A percentile compares a stretch with the other conserved stretches of the same genome.
These are phyloP conservation scores for Ambrosia hybrid DNA, from an alignment of 140 eudicot genomes.

Conservation along the genomic window DNA sequence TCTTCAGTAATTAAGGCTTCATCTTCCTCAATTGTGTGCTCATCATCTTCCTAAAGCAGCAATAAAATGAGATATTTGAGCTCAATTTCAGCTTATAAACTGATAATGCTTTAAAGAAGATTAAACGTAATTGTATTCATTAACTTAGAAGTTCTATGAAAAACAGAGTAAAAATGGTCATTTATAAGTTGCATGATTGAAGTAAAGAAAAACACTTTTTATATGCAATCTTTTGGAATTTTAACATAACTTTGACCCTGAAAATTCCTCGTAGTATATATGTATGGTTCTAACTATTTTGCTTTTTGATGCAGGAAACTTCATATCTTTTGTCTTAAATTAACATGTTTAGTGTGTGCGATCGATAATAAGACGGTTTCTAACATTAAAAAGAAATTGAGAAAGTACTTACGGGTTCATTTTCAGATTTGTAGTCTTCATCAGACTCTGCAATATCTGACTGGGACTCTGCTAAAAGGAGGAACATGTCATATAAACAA, in stretches of 20 bases:
- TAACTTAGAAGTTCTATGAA: too few species aligned
- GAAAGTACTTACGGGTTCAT: slow-evolving; percentile 63
- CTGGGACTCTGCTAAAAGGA: slow-evolving; percentile 50
- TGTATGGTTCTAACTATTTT: neutral
- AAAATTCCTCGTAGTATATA: neutral
- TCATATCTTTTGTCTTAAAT: neutral
- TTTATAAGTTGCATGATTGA: too few species aligned
- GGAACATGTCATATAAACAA: slow-evolving; percentile 9
- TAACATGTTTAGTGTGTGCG: neutral
- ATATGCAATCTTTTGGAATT: neutral
- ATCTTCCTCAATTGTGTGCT: slow-evolving; percentile 92
- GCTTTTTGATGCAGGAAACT: neutral
- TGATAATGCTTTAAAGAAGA: too few species aligned
- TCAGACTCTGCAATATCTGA: slow-evolving; percentile 56
- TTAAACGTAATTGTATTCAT: too few species aligned
- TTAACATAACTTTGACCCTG: neutral
- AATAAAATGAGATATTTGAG: slow-evolving; percentile 30
- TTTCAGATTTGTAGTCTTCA: slow-evolving; percentile 72
- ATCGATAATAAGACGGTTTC: neutral
- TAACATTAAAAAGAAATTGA: slow-evolving; percentile 3
- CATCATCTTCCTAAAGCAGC: slow-evolving; percentile 95
- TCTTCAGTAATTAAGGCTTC: slow-evolving; percentile 88
- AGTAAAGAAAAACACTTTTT: too few species aligned
- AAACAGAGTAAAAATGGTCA: too few species aligned
- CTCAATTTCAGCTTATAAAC: slow-evolving; percentile 20